These are phyloP conservation scores for Cryphonectria radicalis DNA, from an alignment of 2,329 filamentous ascomycete species.

Conservation along the genomic window DNA sequence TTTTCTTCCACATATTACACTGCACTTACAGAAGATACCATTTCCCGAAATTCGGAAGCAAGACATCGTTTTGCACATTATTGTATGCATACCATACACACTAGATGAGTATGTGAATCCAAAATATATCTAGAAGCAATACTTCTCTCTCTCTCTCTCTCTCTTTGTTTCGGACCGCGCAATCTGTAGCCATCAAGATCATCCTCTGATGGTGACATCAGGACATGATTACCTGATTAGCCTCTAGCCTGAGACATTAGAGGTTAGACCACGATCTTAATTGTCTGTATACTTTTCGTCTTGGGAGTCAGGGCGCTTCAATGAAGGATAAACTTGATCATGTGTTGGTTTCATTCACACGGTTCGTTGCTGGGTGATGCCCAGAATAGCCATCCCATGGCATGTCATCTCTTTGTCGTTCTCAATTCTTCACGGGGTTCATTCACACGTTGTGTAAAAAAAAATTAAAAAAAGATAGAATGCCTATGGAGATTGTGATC, in stretches of 20 bases:
- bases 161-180: no score
- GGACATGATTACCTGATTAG: no score
- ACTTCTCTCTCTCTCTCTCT: not conserved
- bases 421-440: not conserved
- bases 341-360: no score
- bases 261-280: no score
- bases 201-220: not conserved
- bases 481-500: not conserved
- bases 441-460: not conserved
- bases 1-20: not conserved
- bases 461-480: not conserved
- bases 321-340: no score
- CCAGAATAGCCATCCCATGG: no score
- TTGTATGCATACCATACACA: not conserved
- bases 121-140: not conserved
- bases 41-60: not conserved
- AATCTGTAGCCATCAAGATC: not conserved
- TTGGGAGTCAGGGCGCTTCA: no score
- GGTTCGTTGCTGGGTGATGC: no score
- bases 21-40: conserved; percentile 17
- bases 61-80: not conserved
- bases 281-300: no score
- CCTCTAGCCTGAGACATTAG: no score
- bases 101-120: not conserved
- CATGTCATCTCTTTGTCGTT: no score